Conservation (phyloP, 352 stramenopile genomes). For the Pythium utonaiense region DNA sequence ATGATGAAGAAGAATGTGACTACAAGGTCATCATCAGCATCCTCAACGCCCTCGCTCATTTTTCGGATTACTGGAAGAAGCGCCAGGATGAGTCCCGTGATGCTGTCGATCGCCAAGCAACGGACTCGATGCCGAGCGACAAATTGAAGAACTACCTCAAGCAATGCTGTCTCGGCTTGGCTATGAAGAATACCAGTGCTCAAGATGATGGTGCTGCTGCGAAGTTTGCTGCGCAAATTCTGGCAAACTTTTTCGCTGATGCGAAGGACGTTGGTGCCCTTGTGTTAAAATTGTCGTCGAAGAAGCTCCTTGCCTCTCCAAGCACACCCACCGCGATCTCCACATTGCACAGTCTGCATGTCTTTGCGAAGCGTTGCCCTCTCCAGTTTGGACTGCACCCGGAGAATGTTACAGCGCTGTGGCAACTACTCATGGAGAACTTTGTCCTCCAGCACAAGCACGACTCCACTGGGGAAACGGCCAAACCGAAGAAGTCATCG, state of each 20-base stretch:
- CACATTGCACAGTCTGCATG: constrained; percentile 53
- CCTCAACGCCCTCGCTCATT: constrained; percentile 52
- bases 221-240: constrained; percentile 44
- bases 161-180: constrained; percentile 43
- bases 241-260: constrained; percentile 47
- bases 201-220: constrained; percentile 29
- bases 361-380: constrained; percentile 58
- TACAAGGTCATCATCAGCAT: constrained; percentile 45
- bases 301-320: constrained; percentile 35
- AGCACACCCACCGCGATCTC: constrained; percentile 24
- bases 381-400: constrained; percentile 8
- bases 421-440: constrained; percentile 42
- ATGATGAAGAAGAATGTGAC: constrained; percentile 17
- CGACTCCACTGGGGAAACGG: constrained; percentile 4
- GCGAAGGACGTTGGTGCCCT: constrained; percentile 34
- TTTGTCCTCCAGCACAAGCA: constrained; percentile 30
- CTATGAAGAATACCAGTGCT: constrained; percentile 9
- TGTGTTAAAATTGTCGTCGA: constrained; percentile 47
- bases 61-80: constrained; percentile 42
- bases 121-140: constrained; percentile 29
- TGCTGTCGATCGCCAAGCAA: constrained; percentile 19
- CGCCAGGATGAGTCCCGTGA: constrained; percentile 12
- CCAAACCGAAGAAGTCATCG: constrained; percentile 15
- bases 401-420: constrained; percentile 33
- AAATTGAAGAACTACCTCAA: constrained; percentile 39